A percentile compares a stretch with the other conserved stretches of the same genome.
phyloP scores from a whole-genome alignment of 2,329 filamentous ascomycete species.

The Cercospora sp. region DNA sequence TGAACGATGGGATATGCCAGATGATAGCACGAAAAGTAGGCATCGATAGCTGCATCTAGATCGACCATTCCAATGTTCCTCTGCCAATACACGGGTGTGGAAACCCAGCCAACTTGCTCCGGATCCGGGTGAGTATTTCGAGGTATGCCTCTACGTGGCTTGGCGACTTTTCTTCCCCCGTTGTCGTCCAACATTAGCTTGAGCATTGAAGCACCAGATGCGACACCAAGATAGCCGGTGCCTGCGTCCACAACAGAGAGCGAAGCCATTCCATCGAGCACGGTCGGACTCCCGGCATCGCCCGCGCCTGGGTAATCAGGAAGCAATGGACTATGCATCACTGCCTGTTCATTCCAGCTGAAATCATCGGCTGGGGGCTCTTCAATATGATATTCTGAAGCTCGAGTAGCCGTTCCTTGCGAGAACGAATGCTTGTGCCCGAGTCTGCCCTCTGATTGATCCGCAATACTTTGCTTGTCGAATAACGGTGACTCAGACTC shows the following conservation, averaged over 20 bases:
- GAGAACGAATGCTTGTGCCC: background rate
- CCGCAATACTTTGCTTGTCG: background rate
- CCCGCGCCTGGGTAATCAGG: background rate
- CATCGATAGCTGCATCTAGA: slow-evolving; percentile 40
- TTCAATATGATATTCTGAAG: slow-evolving; percentile 23
- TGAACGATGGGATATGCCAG: slow-evolving; percentile 51
- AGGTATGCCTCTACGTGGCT: slow-evolving; percentile 3
- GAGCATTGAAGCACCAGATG: slow-evolving; percentile 50
- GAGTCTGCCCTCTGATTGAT: background rate
- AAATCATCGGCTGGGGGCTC: slow-evolving; percentile 34
- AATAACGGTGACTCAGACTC: background rate
- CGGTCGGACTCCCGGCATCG: slow-evolving; percentile 7
- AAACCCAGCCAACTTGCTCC: slow-evolving; percentile 26
- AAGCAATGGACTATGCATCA: background rate
- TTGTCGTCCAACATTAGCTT: slow-evolving; percentile 36
- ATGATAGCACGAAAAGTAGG: slow-evolving; percentile 52
- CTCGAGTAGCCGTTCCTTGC: background rate
- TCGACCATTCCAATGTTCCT: slow-evolving; percentile 35
- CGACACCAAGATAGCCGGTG: slow-evolving; percentile 50
- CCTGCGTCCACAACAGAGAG: slow-evolving; percentile 40
- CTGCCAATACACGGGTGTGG: slow-evolving; percentile 28
- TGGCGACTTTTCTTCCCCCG: slow-evolving; percentile 18
- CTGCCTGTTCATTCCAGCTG: slow-evolving; percentile 35
- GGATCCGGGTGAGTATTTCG: slow-evolving; percentile 2
- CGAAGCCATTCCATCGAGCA: slow-evolving; percentile 39